Evolutionary conservation across 1,284 basidiomycete genomes (phyloP), one percentile per base, ranked within the genome.

Genomic region (Microbotryum scabiosae): DNA sequence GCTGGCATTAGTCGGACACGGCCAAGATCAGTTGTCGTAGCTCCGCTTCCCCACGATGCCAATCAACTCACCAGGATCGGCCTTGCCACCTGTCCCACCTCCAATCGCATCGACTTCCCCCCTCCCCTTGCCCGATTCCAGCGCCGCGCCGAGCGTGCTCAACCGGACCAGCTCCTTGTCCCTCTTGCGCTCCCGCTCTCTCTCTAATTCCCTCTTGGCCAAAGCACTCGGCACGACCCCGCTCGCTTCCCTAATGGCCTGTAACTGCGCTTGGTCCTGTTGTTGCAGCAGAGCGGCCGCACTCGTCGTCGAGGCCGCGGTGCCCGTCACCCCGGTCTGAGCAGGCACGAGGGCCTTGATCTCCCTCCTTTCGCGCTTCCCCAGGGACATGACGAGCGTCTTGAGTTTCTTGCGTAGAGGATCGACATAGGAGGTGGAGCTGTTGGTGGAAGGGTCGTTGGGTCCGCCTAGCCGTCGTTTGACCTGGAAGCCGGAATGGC

Each of bases 111-210:
- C 26, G 36, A 41, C 43, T 3, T 18, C 7, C 2, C 41, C 52
- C 4, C 51, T 59, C 20, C 59, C 41, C 2, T 23, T 14, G 25
- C 36, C 50, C 6, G 51, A 73, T 57, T 53, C 71, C 63, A 54
- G 63, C 59, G 48, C 67, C 62, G 46, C 67, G 63, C 54, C 69
- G 55, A 65, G 68, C 46, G 30, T 63, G 55, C 69, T 47, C 71
- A 61, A 47, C 71, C 65, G 4, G 71, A 60, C 21, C 72, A 66
- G 36, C 70, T 69, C 47, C 69, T 73, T 48, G 70, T 71, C 47
- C 73, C 63, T 48, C 61, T 61, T 51, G 67, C 57, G 26, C 16
- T 64, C 62, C 49, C 54, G 50, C 4, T 57, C 64, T 20, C 20
- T 49, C 5, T 54, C 59, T 8, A 20, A n/a, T 30, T 53, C 53